Evolutionary conservation across 2,329 filamentous ascomycete species (phyloP).

Genomic region (Ophiocordyceps camponoti-saundersi): DNA sequence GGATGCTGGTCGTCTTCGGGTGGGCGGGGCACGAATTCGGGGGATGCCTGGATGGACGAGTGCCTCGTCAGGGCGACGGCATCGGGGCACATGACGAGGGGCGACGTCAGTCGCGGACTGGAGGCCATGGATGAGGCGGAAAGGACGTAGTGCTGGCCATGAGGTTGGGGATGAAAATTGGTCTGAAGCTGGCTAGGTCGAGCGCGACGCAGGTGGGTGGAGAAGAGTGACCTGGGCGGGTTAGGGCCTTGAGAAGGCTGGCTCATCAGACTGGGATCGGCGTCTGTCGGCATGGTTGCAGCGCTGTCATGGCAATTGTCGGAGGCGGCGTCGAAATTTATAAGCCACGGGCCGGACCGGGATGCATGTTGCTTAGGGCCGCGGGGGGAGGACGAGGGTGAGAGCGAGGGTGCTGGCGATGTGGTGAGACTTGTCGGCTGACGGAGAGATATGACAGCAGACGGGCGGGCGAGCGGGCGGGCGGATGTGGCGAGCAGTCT

Average conservation of each 20-base stretch:
- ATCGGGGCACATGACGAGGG: constrained; percentile 35
- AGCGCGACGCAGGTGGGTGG: constrained; percentile 20
- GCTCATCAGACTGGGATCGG: constrained; percentile 9
- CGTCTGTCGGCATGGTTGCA: constrained; percentile 9
- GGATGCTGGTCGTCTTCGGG: constrained; percentile 34
- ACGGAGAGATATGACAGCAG: constrained; percentile 1
- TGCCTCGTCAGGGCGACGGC: constrained; percentile 34
- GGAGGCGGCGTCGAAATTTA: constrained; percentile 20
- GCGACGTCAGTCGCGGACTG: constrained; percentile 36
- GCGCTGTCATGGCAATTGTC: constrained; percentile 8
- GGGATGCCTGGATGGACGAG: constrained; percentile 50
- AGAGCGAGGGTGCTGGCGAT: neutral
- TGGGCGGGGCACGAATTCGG: constrained; percentile 39
- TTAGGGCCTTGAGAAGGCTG: constrained; percentile 3
- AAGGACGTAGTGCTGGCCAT: constrained; percentile 14
- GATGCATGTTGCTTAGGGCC: constrained; percentile 16
- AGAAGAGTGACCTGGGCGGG: constrained; percentile 24
- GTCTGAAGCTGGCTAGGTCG: constrained; percentile 32
- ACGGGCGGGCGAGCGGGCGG: neutral
- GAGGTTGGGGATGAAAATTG: constrained; percentile 14
- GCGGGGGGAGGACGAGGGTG: constrained; percentile 4
- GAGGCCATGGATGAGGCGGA: constrained; percentile 40
- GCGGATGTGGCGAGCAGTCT: neutral
- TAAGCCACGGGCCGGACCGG: constrained; percentile 14
- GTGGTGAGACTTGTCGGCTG: neutral